Percentiles rank a stretch among this genome's conserved stretches.
Evolutionary conservation across 495 filamentous ascomycete genomes (phyloP).

Genomic region (Hypomontagnella monticulosa): DNA sequence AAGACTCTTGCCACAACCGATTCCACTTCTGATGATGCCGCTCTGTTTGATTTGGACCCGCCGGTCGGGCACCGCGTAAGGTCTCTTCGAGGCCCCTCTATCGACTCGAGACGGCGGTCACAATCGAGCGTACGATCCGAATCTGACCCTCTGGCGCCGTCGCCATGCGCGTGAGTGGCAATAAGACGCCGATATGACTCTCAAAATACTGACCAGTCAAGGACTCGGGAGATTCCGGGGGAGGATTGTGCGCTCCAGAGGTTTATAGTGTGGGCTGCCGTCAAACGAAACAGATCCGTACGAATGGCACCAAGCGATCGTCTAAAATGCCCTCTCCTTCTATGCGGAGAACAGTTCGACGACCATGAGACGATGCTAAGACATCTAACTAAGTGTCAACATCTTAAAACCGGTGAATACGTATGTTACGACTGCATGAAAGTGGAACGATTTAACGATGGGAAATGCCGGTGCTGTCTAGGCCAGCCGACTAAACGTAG

Average conservation of each 20-base stretch:
- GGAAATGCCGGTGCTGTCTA: constrained; percentile 56
- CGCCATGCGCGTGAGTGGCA: constrained; percentile 48
- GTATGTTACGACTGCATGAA: constrained; percentile 59
- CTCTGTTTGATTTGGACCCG: constrained; percentile 39
- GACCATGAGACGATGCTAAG: constrained; percentile 59
- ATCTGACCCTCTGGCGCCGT: constrained; percentile 25
- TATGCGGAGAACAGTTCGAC: constrained; percentile 52
- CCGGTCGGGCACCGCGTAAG: constrained; percentile 36
- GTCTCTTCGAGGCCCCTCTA: constrained; percentile 21
- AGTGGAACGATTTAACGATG: constrained; percentile 59
- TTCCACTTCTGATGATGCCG: constrained; percentile 34
- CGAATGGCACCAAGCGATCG: constrained; percentile 53
- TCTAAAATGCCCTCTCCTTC: constrained; percentile 55
- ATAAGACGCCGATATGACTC: constrained; percentile 1
- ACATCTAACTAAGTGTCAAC: constrained; percentile 52
- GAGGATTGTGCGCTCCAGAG: constrained; percentile 58
- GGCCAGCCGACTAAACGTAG: constrained; percentile 57
- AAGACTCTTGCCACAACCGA: constrained; percentile 42
- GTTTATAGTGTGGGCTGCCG: constrained; percentile 61
- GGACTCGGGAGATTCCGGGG: constrained; percentile 51
- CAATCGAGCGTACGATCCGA: constrained; percentile 37
- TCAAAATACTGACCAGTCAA: constrained; percentile 46
- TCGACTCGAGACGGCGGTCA: constrained; percentile 37
- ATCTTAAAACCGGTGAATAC: constrained; percentile 57
- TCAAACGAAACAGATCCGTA: constrained; percentile 57